phyloP scores from a whole-genome alignment of 176 grass and related monocot species.

The Guadua angustifolia region DNA sequence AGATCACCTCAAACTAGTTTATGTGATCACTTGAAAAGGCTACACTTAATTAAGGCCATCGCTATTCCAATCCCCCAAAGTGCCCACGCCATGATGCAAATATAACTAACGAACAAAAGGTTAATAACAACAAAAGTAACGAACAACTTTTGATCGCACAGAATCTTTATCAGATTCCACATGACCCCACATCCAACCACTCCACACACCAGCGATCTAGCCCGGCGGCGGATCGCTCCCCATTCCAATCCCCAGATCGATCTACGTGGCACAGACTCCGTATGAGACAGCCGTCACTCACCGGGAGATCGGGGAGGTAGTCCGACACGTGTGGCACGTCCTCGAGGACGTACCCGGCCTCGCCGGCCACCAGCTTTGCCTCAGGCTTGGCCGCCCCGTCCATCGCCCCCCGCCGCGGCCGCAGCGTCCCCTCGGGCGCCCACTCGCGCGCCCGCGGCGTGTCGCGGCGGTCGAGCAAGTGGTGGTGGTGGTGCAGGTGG shows the following conservation, averaged over 20 bases:
- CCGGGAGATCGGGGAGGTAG: conserved; percentile 76
- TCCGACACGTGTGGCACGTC: conserved; percentile 90
- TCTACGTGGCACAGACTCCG: neutral
- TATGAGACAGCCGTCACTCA: conserved; percentile 31
- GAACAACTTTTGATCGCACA: conserved; percentile 12
- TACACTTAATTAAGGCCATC: neutral
- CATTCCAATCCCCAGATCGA: neutral
- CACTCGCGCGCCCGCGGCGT: conserved; percentile 24
- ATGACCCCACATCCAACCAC: neutral
- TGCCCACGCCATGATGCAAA: neutral
- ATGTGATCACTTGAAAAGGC: neutral
- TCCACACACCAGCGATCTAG: neutral
- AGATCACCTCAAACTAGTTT: neutral
- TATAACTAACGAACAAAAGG: conserved; percentile 18
- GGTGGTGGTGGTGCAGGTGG: neutral
- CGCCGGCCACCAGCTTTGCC: conserved; percentile 54
- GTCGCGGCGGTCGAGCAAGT: conserved; percentile 49
- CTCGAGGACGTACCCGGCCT: conserved; percentile 81
- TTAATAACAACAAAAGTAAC: conserved; percentile 2
- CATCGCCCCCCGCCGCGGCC: conserved; percentile 13
- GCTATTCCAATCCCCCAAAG: conserved; percentile 21
- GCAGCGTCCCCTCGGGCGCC: conserved; percentile 4
- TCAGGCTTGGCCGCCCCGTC: conserved; percentile 31
- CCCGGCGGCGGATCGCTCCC: neutral
- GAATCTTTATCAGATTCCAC: conserved; percentile 37